A percentile compares a stretch with the other conserved stretches of the same genome.
phyloP scores from a whole-genome alignment of 2,329 filamentous ascomycete genomes.

The Teratosphaeria pseudoeucalypti region DNA sequence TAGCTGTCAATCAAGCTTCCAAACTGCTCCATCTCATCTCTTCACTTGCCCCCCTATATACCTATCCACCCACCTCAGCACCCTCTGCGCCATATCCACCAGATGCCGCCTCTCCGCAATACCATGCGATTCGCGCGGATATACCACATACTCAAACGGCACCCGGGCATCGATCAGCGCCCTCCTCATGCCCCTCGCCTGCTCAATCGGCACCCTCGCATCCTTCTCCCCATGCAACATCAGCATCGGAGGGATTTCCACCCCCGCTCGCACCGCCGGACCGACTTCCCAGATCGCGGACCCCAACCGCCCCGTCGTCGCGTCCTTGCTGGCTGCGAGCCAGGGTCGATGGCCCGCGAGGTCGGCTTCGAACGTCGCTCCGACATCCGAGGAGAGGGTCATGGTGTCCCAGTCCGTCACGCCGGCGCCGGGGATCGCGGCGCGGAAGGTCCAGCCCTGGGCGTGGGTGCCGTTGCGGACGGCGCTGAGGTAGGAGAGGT shows the following conservation, averaged over 20 bases:
- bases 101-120: conserved; percentile 22
- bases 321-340: conserved; percentile 16
- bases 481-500: conserved; percentile 27
- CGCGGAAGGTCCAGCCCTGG: conserved; percentile 28
- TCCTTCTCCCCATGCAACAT: conserved; percentile 29
- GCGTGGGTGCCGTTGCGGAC: conserved; percentile 26
- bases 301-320: conserved; percentile 1
- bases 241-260: conserved; percentile 22
- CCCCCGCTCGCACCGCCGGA: conserved; percentile 11
- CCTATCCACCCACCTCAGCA: conserved; percentile 12
- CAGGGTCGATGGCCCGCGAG: conserved; percentile 17
- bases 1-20: too few relatives aligned
- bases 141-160: conserved; percentile 26
- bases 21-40: neutral
- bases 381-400: conserved; percentile 24
- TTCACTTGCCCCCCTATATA: conserved; percentile 5
- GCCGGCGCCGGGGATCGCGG: conserved; percentile 28
- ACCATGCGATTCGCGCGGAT: conserved; percentile 26
- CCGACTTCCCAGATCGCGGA: conserved; percentile 22
- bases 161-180: conserved; percentile 19
- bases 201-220: conserved; percentile 24
- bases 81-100: conserved; percentile 18
- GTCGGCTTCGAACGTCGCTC: conserved; percentile 15
- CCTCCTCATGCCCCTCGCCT: conserved; percentile 26
- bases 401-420: conserved; percentile 30